Evolutionary conservation across 2,329 filamentous ascomycete species (phyloP), one percentile per base, ranked within the genome.

Genomic region (Pseudofabraea citricarpa): DNA sequence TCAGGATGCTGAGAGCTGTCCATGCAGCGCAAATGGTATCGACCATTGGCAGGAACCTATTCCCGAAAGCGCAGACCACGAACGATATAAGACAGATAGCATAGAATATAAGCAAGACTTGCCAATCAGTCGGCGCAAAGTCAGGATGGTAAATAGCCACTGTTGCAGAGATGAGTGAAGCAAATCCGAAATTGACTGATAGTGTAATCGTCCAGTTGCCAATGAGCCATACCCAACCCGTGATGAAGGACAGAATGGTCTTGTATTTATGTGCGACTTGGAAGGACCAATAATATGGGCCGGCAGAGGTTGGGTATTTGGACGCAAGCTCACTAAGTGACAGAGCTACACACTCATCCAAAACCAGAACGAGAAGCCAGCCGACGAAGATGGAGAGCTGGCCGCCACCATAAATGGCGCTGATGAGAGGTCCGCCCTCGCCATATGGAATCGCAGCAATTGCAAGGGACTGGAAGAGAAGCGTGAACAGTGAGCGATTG

Each of bases 201-300:
- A 89, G 71, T 0, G 85, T 89, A 54, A 90, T 90, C 52, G 83
- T 88, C 62, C 89, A 83, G 66, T 90, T 90, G 46, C 87, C 87
- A 40, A 88, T 80, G 15, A 87, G 76, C 59, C 86, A 90, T 18
- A 83, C 70, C 85, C 85, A 90, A 47, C 85, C 85, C 52, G 81
- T 85, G 48, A 86, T 77, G 78, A 82, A 89, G 23, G 81, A 81
- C 13, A 82, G 71, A 13, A 85, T 66, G 32, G 74, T 76, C 41
- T 83, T 79, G 66, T 77, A 83, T 13, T 62, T 64, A 20, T 73
- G 61, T 15, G 84, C 74, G 12, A 90, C 75, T 79, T 87, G 87
- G 59, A 85, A 88, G 5, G 83, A 82, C 67, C 87, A 84, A 62
- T 87, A 88, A 67, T 90, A 89, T 42, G 88, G 84, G 60, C 84